Evolutionary conservation across 169 alveolate genomes (phyloP).

Genomic region (Plasmodium billcollinsi): DNA sequence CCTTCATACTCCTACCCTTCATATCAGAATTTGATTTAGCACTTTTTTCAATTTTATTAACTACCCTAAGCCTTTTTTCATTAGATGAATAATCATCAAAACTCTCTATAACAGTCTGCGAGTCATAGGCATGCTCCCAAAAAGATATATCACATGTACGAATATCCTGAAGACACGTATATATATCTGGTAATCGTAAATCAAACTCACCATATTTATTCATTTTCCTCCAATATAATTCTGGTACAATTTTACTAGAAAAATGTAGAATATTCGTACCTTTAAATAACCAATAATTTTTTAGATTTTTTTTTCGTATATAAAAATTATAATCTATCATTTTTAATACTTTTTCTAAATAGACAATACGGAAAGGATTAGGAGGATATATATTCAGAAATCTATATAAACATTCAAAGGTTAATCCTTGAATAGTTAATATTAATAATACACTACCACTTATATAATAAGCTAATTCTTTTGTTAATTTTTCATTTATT

Average conservation of each 20-base stretch:
- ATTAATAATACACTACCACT: slow-evolving; percentile 93
- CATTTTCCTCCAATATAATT: slow-evolving; percentile 84
- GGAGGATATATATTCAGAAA: slow-evolving; percentile 90
- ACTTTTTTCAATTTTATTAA: not conserved
- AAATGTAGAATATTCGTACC: slow-evolving; percentile 84
- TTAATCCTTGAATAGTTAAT: slow-evolving; percentile 91
- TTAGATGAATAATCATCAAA: slow-evolving; percentile 31
- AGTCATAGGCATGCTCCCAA: slow-evolving; percentile 58
- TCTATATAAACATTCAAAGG: slow-evolving; percentile 89
- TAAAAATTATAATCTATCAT: slow-evolving; percentile 86
- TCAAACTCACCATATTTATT: slow-evolving; percentile 82
- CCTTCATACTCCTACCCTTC: not conserved
- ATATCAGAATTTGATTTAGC: too few relatives aligned
- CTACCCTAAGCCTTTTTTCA: not conserved
- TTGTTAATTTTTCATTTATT: slow-evolving; percentile 83
- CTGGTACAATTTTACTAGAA: slow-evolving; percentile 86
- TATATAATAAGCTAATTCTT: slow-evolving; percentile 90
- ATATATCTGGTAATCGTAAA: slow-evolving; percentile 78
- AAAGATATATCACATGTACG: slow-evolving; percentile 63
- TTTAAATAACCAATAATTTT: slow-evolving; percentile 89
- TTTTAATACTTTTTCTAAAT: slow-evolving; percentile 89
- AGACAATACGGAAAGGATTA: slow-evolving; percentile 90
- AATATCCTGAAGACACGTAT: slow-evolving; percentile 76
- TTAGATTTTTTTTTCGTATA: slow-evolving; percentile 81
- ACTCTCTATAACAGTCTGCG: slow-evolving; percentile 59